phyloP scores from a whole-genome alignment of 2,329 filamentous ascomycete species.

The Talaromyces pinophilus region DNA sequence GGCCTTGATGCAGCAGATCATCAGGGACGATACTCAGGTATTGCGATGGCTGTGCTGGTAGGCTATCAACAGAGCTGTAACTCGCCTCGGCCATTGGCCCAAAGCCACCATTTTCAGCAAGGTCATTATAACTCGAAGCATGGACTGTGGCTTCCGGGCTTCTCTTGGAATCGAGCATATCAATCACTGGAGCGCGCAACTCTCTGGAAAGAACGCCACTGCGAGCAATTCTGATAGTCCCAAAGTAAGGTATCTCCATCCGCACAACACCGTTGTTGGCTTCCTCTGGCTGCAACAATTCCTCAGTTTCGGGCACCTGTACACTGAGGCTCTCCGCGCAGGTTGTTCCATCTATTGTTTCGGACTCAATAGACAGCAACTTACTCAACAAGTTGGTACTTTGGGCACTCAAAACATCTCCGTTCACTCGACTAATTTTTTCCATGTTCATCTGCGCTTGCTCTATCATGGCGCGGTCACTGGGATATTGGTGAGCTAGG shows the following conservation, averaged over 20 bases:
- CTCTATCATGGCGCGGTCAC: constrained; percentile 47
- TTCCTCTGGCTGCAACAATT: not conserved
- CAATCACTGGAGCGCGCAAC: not conserved
- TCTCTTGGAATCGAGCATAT: not conserved
- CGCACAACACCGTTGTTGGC: constrained; percentile 26
- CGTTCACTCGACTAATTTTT: constrained; percentile 24
- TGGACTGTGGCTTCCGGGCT: not conserved
- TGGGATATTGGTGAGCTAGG: constrained; percentile 42
- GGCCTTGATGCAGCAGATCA: not conserved
- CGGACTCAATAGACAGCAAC: constrained; percentile 27
- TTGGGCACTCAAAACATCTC: constrained; percentile 10
- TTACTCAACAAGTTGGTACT: constrained; percentile 1
- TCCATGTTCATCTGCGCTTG: constrained; percentile 41
- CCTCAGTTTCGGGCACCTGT: not conserved
- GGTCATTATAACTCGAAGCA: not conserved
- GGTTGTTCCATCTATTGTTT: constrained; percentile 9
- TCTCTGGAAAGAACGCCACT: not conserved
- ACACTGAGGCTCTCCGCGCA: constrained; percentile 2
- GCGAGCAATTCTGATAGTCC: constrained; percentile 41
- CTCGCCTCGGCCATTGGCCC: not conserved
- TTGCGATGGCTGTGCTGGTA: not conserved
- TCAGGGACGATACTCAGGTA: not conserved
- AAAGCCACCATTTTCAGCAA: not conserved
- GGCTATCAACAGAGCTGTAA: not conserved
- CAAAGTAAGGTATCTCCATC: constrained; percentile 50